Evolutionary conservation across 176 grass and related monocot genomes (phyloP).

Genomic region (Oryza nivara): DNA sequence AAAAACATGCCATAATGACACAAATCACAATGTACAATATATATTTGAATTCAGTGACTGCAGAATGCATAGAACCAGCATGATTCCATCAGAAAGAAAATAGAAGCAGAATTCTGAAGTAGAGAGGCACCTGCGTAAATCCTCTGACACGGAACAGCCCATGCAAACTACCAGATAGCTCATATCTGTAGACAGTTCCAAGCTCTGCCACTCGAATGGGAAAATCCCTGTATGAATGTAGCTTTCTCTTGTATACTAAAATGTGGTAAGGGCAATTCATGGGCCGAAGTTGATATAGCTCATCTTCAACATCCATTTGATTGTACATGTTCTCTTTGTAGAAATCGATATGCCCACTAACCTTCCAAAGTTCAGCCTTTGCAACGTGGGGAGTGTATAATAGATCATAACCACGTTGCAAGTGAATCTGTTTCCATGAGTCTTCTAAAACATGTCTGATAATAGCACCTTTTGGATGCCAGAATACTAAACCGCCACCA

Average conservation of each 20-base stretch:
- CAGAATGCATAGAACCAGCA: neutral
- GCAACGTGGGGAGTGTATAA: conserved; percentile 96
- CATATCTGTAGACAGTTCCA: conserved; percentile 97
- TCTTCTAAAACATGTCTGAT: conserved; percentile 91
- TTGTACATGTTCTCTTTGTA: conserved; percentile 97
- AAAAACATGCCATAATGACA: neutral
- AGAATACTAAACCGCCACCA: conserved; percentile 95
- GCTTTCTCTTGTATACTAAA: conserved; percentile 92
- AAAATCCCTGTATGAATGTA: conserved; percentile 91
- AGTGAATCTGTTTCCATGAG: conserved; percentile 90
- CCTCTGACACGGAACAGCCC: conserved; percentile 97
- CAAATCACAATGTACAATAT: neutral
- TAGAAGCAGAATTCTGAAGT: conserved; percentile 17
- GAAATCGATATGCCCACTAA: conserved; percentile 93
- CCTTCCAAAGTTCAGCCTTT: conserved; percentile 91
- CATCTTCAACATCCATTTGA: conserved; percentile 93
- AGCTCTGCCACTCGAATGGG: conserved; percentile 92
- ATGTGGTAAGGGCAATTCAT: conserved; percentile 99
- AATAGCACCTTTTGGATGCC: conserved; percentile 92
- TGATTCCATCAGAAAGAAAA: conserved; percentile 4
- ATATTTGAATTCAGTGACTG: neutral
- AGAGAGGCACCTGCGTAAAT: conserved; percentile 82
- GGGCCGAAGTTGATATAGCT: conserved; percentile 89
- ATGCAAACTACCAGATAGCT: conserved; percentile 90
- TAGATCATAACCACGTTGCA: conserved; percentile 81